Conservation (phyloP, 2,329 filamentous ascomycete genomes). For the Arachnomyces sp. region DNA sequence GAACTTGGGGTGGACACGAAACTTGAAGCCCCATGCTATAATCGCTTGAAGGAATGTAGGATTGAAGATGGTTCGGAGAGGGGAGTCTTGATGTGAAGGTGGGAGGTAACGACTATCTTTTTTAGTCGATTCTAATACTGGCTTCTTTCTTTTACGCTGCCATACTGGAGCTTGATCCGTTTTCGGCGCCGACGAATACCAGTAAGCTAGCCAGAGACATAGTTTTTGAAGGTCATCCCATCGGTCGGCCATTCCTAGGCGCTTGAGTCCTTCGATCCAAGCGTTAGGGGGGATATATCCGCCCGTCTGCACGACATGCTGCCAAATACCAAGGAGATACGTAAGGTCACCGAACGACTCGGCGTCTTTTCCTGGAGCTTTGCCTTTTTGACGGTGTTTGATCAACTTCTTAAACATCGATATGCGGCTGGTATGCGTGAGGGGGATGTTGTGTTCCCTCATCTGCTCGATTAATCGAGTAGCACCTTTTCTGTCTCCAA, state of each 20-base stretch:
- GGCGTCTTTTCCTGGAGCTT: conserved; percentile 18
- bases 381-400: conserved; percentile 21
- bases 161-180: conserved; percentile 3
- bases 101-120: conserved; percentile 2
- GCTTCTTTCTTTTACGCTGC: not conserved
- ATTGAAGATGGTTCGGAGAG: conserved; percentile 36
- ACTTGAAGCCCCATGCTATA: conserved; percentile 43
- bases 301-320: conserved; percentile 39
- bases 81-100: conserved; percentile 8
- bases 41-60: conserved; percentile 38
- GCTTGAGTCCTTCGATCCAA: conserved; percentile 53
- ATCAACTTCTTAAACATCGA: conserved; percentile 33
- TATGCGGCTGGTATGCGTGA: conserved; percentile 38
- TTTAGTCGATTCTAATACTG: not conserved
- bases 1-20: conserved; percentile 18
- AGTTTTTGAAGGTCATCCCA: conserved; percentile 46
- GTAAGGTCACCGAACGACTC: conserved; percentile 28
- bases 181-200: conserved; percentile 24
- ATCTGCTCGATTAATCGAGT: conserved; percentile 41
- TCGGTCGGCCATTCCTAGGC: conserved; percentile 49
- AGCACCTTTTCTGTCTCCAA: conserved; percentile 23
- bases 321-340: conserved; percentile 41
- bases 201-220: conserved; percentile 42
- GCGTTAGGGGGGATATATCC: conserved; percentile 32
- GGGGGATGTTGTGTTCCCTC: conserved; percentile 33